Evolutionary conservation across 2,329 filamentous ascomycete genomes (phyloP).

Genomic region (Cercospora canescens): DNA sequence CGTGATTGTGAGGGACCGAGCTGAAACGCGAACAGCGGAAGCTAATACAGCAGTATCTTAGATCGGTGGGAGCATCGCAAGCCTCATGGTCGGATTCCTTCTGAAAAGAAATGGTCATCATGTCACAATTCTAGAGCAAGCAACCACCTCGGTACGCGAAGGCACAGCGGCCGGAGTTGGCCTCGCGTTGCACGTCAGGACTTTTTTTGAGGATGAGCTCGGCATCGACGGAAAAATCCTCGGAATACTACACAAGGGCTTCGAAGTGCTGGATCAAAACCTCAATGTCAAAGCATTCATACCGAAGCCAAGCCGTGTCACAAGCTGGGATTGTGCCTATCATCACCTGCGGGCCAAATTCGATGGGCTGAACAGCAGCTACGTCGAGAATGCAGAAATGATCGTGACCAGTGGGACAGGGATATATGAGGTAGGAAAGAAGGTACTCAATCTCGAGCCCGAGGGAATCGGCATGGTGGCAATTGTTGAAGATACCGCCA

Average conservation of each 20-base stretch:
- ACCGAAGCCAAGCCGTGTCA: constrained; percentile 4
- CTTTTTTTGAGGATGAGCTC: constrained; percentile 25
- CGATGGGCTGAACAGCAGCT: constrained; percentile 20
- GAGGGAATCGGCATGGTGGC: constrained; percentile 6
- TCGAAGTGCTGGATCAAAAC: constrained; percentile 19
- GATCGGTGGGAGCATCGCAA: constrained; percentile 47
- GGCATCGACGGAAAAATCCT: constrained; percentile 16
- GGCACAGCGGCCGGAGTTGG: constrained; percentile 26
- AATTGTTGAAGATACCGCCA: constrained; percentile 12
- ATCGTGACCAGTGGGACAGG: constrained; percentile 10
- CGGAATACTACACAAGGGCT: constrained; percentile 11
- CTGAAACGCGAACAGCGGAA: neutral
- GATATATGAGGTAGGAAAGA: constrained; percentile 14
- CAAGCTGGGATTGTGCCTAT: constrained; percentile 25
- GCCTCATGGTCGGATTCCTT: constrained; percentile 43
- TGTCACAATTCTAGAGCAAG: constrained; percentile 39
- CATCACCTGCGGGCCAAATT: constrained; percentile 24
- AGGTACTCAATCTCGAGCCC: constrained; percentile 11
- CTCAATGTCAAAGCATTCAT: constrained; percentile 12
- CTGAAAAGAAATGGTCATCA: constrained; percentile 45
- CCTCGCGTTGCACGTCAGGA: constrained; percentile 15
- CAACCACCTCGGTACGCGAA: constrained; percentile 20
- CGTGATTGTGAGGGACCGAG: neutral
- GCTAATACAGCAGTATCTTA: neutral
- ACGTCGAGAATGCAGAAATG: constrained; percentile 15